A percentile compares a stretch with the other conserved stretches of the same genome.
These are phyloP conservation scores for Excoecaria agallocha DNA, from an alignment of 345 rosid genomes.

Conservation along the genomic window DNA sequence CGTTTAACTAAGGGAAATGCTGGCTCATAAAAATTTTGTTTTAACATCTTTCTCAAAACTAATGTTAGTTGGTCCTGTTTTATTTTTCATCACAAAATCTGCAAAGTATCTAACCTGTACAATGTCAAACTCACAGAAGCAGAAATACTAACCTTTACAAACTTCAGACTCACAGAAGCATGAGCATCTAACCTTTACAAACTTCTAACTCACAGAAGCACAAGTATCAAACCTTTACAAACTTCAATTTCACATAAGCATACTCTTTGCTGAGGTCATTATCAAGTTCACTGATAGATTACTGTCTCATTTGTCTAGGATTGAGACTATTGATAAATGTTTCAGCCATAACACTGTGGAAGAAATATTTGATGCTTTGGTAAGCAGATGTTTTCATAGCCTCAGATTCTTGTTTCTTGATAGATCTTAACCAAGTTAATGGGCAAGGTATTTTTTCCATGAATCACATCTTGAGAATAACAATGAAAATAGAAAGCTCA, in stretches of 20 bases:
- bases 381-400: conserved; percentile 30
- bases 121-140: no score
- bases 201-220: no score
- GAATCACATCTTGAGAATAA: neutral
- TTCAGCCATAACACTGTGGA: conserved; percentile 80
- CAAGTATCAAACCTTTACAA: no score
- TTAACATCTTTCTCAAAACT: neutral
- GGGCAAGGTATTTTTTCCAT: neutral
- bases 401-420: neutral
- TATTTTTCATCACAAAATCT: conserved; percentile 1
- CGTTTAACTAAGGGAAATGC: conserved; percentile 17
- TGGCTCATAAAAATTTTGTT: conserved; percentile 4
- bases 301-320: conserved; percentile 41
- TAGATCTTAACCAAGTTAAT: neutral
- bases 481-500: neutral
- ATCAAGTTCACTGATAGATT: conserved; percentile 1
- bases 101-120: no score
- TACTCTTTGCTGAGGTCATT: neutral
- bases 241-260: neutral
- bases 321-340: conserved; percentile 64
- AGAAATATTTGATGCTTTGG: conserved; percentile 81
- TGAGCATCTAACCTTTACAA: neutral
- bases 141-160: no score
- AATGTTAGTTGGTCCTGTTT: neutral
- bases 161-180: no score